A percentile compares a stretch with the other conserved stretches of the same genome.
Evolutionary conservation across 192 early-diverging fungal genomes (phyloP).

Genomic region (Linnemannia exigua): DNA sequence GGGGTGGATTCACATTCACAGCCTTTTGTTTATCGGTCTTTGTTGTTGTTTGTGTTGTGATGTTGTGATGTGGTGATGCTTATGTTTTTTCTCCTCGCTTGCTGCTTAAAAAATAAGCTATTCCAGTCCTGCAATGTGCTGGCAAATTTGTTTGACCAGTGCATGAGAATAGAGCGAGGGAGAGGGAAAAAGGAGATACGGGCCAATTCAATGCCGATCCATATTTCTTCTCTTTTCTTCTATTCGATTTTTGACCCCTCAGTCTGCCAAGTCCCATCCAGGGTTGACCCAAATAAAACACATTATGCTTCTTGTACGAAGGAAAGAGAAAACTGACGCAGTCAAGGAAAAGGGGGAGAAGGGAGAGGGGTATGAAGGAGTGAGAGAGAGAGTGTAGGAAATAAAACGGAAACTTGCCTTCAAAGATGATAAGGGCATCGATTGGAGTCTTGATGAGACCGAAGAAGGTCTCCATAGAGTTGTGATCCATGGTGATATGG

Average conservation of each 20-base stretch:
- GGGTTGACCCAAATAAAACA: background rate
- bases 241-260: background rate
- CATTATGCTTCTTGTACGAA: background rate
- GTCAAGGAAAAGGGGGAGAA: background rate
- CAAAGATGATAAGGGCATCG: slow-evolving; percentile 91
- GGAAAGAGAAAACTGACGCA: background rate
- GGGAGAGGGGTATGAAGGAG: background rate
- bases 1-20: background rate
- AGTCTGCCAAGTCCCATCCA: background rate
- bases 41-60: background rate
- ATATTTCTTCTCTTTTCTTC: background rate
- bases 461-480: slow-evolving; percentile 83
- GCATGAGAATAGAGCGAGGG: background rate
- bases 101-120: slow-evolving; percentile 9
- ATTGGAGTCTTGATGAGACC: slow-evolving; percentile 89
- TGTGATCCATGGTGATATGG: slow-evolving; percentile 40
- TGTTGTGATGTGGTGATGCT: background rate
- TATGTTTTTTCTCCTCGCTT: background rate
- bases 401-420: slow-evolving; percentile 58
- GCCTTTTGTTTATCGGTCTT: background rate
- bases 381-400: background rate
- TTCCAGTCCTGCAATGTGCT: background rate
- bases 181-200: background rate
- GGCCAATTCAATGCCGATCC: slow-evolving; percentile 8
- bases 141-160: background rate